Evolutionary conservation across 2,329 filamentous ascomycete genomes (phyloP).

Genomic region (Ophiostoma perfectum): DNA sequence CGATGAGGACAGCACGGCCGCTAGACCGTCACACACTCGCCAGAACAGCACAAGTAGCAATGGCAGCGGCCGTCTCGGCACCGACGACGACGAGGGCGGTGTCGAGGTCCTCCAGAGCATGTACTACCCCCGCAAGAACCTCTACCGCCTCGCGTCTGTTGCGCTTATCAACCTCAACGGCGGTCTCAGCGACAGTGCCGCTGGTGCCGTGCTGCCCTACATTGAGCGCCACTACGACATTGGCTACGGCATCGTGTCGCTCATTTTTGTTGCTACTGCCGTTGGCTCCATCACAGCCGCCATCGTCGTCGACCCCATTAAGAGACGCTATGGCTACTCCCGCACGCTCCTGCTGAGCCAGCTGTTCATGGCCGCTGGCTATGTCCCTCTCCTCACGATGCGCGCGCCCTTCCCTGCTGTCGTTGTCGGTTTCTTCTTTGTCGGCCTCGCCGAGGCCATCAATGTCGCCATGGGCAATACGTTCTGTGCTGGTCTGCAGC

Average conservation of each 20-base stretch:
- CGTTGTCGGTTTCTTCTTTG: conserved; percentile 62
- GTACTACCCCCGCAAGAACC: conserved; percentile 61
- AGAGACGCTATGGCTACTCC: conserved; percentile 58
- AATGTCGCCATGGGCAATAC: conserved; percentile 55
- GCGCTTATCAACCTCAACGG: conserved; percentile 63
- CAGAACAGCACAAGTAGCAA: neutral
- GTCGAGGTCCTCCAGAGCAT: conserved; percentile 51
- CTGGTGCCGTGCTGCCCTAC: conserved; percentile 75
- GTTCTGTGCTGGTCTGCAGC: conserved; percentile 37
- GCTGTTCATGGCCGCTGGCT: conserved; percentile 53
- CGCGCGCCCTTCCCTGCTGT: conserved; percentile 65
- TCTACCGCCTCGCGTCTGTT: conserved; percentile 58
- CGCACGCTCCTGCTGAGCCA: conserved; percentile 57
- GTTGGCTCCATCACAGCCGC: conserved; percentile 71
- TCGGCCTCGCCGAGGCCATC: conserved; percentile 55
- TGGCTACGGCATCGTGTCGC: conserved; percentile 70
- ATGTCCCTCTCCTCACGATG: conserved; percentile 58
- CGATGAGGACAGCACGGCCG: conserved; percentile 12
- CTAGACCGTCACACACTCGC: conserved; percentile 21
- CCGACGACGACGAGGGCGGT: conserved; percentile 31
- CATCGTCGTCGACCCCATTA: conserved; percentile 59
- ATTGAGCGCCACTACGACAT: conserved; percentile 71
- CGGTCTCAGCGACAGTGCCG: conserved; percentile 68
- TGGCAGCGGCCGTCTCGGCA: neutral
- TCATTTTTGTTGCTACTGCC: conserved; percentile 76